Conservation (phyloP, 805 yeast genomes). For the Yarrowia hollandica region DNA sequence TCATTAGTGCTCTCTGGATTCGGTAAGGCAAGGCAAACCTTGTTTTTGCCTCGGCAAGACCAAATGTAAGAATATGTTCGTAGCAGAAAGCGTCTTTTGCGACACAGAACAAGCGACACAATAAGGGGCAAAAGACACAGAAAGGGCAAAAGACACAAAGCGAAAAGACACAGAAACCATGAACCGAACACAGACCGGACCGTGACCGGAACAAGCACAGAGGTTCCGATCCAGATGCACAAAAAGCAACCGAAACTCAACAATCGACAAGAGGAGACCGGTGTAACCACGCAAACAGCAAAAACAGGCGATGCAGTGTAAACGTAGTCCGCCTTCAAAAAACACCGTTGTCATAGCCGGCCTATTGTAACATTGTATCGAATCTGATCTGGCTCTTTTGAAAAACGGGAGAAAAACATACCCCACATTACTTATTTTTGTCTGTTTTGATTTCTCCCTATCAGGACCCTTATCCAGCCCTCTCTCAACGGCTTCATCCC, state of each 20-base stretch:
- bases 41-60: not conserved
- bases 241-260: not conserved
- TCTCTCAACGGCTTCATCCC: slow-evolving; percentile 18
- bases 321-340: too few relatives aligned
- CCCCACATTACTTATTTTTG: not conserved
- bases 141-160: too few relatives aligned
- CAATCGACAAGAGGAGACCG: too few relatives aligned
- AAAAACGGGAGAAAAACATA: too few relatives aligned
- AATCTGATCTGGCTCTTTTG: too few relatives aligned
- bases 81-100: not conserved
- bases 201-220: not conserved
- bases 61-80: slow-evolving; percentile 19
- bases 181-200: not conserved
- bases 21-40: slow-evolving; percentile 18
- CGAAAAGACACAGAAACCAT: not conserved
- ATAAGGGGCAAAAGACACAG: not conserved
- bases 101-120: not conserved
- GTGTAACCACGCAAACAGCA: too few relatives aligned
- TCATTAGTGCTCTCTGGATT: slow-evolving; percentile 12
- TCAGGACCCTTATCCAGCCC: not conserved
- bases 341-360: too few relatives aligned
- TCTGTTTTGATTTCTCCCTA: not conserved
- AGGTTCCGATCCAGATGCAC: not conserved
- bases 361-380: too few relatives aligned
- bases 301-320: too few relatives aligned